Conservation (phyloP, 805 yeast species). For the Ogataea paraovalis region DNA sequence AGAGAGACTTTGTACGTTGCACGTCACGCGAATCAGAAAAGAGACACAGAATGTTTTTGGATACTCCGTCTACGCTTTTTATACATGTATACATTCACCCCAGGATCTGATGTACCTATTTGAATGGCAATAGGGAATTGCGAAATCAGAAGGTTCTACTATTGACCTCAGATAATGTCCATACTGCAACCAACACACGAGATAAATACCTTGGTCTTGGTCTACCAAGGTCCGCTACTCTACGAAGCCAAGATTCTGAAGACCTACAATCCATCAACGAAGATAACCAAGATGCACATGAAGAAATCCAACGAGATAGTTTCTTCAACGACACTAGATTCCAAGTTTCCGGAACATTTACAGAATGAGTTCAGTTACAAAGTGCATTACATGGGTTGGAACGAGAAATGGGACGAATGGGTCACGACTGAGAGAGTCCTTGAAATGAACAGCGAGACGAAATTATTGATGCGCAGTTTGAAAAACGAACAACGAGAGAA, state of each 20-base stretch:
- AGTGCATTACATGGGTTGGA: conserved; percentile 95
- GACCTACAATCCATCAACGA: conserved; percentile 52
- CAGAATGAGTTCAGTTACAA: conserved; percentile 38
- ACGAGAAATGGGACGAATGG: conserved; percentile 96
- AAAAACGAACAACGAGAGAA: conserved; percentile 30
- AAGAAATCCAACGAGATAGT: conserved; percentile 9
- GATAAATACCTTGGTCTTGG: conserved; percentile 46
- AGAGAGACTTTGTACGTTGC: too few relatives aligned
- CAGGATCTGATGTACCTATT: too few relatives aligned
- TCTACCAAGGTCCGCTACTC: conserved; percentile 86
- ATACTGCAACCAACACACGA: conserved; percentile 5
- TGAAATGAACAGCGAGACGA: conserved; percentile 64
- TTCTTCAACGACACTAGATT: conserved; percentile 6
- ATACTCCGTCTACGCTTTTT: too few relatives aligned
- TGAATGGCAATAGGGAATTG: too few relatives aligned
- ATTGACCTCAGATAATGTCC: too few relatives aligned
- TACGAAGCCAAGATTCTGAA: conserved; percentile 82
- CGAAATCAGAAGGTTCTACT: too few relatives aligned
- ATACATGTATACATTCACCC: too few relatives aligned
- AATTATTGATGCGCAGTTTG: conserved; percentile 57
- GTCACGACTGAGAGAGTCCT: conserved; percentile 65
- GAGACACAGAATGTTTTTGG: too few relatives aligned
- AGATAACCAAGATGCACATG: conserved; percentile 33
- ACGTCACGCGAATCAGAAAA: too few relatives aligned
- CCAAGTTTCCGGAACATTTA: conserved; percentile 19